These are phyloP conservation scores for Hysterangium stoloniferum DNA, from an alignment of 768 basidiomycete genomes.

Conservation along the genomic window DNA sequence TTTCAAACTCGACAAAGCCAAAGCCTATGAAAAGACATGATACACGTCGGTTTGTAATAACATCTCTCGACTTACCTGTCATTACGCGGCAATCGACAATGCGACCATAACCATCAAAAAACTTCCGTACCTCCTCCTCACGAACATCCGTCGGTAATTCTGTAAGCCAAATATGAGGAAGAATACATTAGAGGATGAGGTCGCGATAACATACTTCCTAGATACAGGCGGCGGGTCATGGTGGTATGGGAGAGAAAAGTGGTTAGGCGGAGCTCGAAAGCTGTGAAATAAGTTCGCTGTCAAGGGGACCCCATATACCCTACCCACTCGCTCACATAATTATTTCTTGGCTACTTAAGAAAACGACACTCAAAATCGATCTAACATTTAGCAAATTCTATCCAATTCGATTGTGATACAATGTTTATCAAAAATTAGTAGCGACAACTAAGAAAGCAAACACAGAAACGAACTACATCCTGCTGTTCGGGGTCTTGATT, in stretches of 20 bases:
- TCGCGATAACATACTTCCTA: conserved; percentile 53
- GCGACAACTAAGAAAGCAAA: background rate
- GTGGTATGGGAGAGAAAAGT: conserved; percentile 22
- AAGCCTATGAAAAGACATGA: conserved; percentile 48
- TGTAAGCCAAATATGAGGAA: conserved; percentile 21
- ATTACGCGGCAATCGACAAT: conserved; percentile 90
- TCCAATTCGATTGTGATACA: too few species aligned
- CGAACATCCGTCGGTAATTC: conserved; percentile 81
- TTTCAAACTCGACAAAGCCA: conserved; percentile 96
- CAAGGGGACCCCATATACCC: background rate
- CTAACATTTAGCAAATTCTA: too few species aligned
- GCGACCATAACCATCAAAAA: conserved; percentile 85
- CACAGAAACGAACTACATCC: background rate
- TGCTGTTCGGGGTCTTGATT: background rate
- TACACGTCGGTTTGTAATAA: background rate
- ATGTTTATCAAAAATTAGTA: background rate
- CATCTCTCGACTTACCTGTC: conserved; percentile 55
- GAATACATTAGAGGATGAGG: background rate
- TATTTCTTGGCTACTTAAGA: too few species aligned
- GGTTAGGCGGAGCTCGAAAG: conserved; percentile 4
- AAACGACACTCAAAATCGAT: too few species aligned
- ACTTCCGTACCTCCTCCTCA: conserved; percentile 75
- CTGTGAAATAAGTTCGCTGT: background rate
- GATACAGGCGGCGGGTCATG: conserved; percentile 82
- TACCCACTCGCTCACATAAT: too few species aligned